Percentiles rank a stretch among this genome's conserved stretches.
phyloP scores from a whole-genome alignment of 1,139 yeast species.

The Suhomyces bokatorum region DNA sequence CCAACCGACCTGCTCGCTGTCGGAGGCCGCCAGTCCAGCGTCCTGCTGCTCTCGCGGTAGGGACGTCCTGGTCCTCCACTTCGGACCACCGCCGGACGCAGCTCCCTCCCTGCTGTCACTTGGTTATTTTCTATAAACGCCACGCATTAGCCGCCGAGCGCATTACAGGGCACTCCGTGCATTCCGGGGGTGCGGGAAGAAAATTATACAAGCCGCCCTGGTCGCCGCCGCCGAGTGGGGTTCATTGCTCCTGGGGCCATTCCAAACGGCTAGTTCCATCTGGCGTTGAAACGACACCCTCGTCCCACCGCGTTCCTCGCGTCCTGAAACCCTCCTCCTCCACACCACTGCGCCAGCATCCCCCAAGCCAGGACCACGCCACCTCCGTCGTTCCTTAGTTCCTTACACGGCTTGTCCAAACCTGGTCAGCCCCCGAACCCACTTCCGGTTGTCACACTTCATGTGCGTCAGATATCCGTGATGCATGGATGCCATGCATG shows the following conservation, averaged over 20 bases:
- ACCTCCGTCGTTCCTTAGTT: background rate
- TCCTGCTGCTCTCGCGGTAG: too few relatives aligned
- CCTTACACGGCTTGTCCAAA: background rate
- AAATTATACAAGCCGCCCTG: background rate
- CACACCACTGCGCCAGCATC: background rate
- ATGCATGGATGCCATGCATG: slow-evolving; percentile 3
- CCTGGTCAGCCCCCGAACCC: too few relatives aligned
- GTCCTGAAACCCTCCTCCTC: background rate
- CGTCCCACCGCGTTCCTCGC: background rate
- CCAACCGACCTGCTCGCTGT: too few relatives aligned
- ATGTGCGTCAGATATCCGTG: slow-evolving; percentile 5
- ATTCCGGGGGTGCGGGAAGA: background rate
- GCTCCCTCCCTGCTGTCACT: slow-evolving; percentile 1
- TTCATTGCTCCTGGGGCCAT: background rate
- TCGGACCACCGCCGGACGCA: background rate
- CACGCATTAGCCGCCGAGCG: background rate
- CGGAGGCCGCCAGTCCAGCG: too few relatives aligned
- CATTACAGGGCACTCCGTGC: slow-evolving; percentile 2
- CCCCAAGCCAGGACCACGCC: too few relatives aligned
- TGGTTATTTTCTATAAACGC: background rate
- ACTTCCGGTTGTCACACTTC: background rate
- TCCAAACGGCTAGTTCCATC: background rate
- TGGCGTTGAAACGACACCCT: too few relatives aligned
- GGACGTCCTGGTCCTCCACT: background rate
- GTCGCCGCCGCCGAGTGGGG: background rate